Evolutionary conservation across 345 rosid species (phyloP).

Genomic region (Turritis glabra): DNA sequence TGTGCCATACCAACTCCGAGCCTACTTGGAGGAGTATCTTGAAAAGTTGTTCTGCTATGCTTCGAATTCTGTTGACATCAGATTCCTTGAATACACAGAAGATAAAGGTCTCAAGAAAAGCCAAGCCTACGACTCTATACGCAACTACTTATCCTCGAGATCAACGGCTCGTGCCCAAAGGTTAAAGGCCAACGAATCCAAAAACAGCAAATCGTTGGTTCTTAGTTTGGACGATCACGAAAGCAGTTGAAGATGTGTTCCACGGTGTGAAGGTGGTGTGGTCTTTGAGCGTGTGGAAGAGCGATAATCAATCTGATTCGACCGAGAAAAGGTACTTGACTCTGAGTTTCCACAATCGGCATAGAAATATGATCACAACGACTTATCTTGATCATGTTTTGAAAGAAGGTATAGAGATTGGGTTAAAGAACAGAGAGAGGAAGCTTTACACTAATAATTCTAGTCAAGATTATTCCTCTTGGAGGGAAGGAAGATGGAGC

Average conservation of each 20-base stretch:
- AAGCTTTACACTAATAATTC: background rate
- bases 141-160: constrained; percentile 8
- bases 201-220: constrained; percentile 19
- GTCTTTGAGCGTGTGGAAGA: background rate
- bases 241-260: constrained; percentile 17
- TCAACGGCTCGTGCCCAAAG: constrained; percentile 1
- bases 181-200: constrained; percentile 14
- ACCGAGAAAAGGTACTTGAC: background rate
- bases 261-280: constrained; percentile 3
- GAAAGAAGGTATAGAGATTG: background rate
- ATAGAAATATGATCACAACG: background rate
- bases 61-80: constrained; percentile 45
- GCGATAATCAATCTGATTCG: background rate
- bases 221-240: constrained; percentile 24
- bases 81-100: constrained; percentile 48
- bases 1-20: constrained; percentile 45
- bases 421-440: background rate
- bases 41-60: constrained; percentile 41
- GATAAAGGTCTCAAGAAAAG: constrained; percentile 42
- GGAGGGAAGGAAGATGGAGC: background rate
- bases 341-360: background rate
- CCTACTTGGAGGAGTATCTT: constrained; percentile 18
- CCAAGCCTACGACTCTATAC: constrained; percentile 34
- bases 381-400: constrained; percentile 2
- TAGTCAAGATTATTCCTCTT: background rate